A percentile compares a stretch with the other conserved stretches of the same genome.
phyloP scores from a whole-genome alignment of 352 stramenopile genomes.

The Pythium plurisporium region DNA sequence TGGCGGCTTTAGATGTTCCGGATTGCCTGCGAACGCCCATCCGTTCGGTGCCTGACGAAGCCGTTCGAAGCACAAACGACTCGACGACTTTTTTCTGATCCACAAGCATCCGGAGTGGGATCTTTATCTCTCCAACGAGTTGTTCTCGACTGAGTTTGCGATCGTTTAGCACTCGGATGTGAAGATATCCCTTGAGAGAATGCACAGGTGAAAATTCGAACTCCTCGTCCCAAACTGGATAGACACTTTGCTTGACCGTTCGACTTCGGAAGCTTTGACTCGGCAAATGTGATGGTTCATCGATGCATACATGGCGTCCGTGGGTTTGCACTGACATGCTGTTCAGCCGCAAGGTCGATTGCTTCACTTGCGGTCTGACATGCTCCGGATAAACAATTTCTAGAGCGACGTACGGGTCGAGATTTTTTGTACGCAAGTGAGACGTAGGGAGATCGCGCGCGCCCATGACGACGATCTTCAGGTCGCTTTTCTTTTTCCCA shows the following conservation, averaged over 20 bases:
- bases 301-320: neutral
- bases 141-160: constrained; percentile 61
- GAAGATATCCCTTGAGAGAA: constrained; percentile 61
- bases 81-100: constrained; percentile 61
- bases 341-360: neutral
- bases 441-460: constrained; percentile 53
- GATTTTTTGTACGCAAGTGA: constrained; percentile 65
- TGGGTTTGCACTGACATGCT: neutral
- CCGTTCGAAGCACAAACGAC: constrained; percentile 50
- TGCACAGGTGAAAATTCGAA: constrained; percentile 61
- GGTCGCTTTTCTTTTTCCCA: constrained; percentile 41
- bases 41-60: neutral
- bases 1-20: constrained; percentile 5
- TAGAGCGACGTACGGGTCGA: constrained; percentile 62
- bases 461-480: constrained; percentile 50
- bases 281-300: neutral
- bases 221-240: constrained; percentile 74
- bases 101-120: constrained; percentile 51
- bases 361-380: constrained; percentile 11
- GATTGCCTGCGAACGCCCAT: neutral
- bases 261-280: constrained; percentile 43
- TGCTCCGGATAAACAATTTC: constrained; percentile 62
- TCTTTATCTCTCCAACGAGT: constrained; percentile 59
- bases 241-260: constrained; percentile 72
- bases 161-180: constrained; percentile 67